Base-by-base conservation (phyloP, 768 basidiomycete genomes). In the Sistotremastrum suecicum region DNA sequence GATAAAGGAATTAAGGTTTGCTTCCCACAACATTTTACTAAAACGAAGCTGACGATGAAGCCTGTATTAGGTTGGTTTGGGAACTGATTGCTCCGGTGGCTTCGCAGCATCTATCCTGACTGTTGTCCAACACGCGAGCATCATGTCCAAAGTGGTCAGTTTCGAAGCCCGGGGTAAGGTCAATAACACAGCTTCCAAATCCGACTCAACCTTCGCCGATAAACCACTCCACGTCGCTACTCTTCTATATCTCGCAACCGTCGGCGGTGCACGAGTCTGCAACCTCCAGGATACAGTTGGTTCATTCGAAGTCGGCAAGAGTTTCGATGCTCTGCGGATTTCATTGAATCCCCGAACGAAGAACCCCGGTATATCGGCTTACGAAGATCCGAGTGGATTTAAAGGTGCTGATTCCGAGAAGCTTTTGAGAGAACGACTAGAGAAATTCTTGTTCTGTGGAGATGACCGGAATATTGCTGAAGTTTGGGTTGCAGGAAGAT, bases 61-160 rank as follows among this genome's bases (percentile, higher is more conserved):
- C 20, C 20, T 20, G 20, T 20, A 39, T 34, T 49, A 91, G 89
- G 86, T 97, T 50, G 89, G 90, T 11, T 66, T 98, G n/a, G 94
- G 94, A 2, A 92, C 92, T 43, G 90, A 94, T 58, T 80, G 85
- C 45, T 83, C 88, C 1, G 94, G 94, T 7, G 92, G 94, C 3
- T 87, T 77, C 60, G 76, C 75, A 7, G 69, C 79, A 3, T 92
- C 89, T 4, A 83, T 97, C 48, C 68, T 95, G 49, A 74, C 69
- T 28, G 69, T 72, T 10, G 71, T 91, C 41, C 82, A 80, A 58
- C 73, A 85, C 64, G 74, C 83, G 38, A 76, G 85, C 66, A 74
- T 82, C 41, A 78, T 83, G 10, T 82, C 88, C 28, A 97, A 94
- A 61, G 71, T 87, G 46, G 49, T 81, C 42, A 70, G 76, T 39